Base-by-base conservation (phyloP, 768 basidiomycete species). In the Lanmaoa pseudosensibilis region DNA sequence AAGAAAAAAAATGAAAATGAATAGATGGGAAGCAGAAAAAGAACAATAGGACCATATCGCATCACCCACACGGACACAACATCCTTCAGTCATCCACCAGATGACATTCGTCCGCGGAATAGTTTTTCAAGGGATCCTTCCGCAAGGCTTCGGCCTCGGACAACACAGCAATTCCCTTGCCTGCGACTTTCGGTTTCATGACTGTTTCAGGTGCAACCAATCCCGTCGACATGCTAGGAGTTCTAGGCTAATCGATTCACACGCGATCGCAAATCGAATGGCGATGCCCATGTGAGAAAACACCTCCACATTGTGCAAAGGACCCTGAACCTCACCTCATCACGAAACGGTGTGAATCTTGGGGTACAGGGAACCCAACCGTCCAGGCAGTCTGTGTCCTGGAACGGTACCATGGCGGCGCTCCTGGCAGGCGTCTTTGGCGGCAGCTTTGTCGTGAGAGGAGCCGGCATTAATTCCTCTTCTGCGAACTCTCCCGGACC, bases 91-190 rank as follows among this genome's bases (percentile, higher is more conserved):
- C 60, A 43, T 67, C 70, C 41, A 59, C 56, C 32, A 62, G 33
- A 13, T 46, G 50, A 50, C 55, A 61, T 36, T 69, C 70, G 9
- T 57, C 67, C 11, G 33, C 40, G n/a, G 66, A 63, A 69, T 92
- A 90, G 65, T 92, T 92, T 76, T 89, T 91, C 68, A 92, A 73
- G 2, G 90, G 90, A 67, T 91, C 87, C 62, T 83, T 88, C 57
- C 90, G 77, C 55, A 92, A 67, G 2, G 88, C 89, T 66, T 92
- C 90, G 33, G 88, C 88, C 69, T 91, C 89, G 2, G 86, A 83
- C 32, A 78, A 72, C 38, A 79, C 70, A 23, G 68, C 62, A 10
- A 76, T 71, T 12, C 77, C 79, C 61, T 74, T 78, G 50, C 72
- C 59, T 55, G 74, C 70, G 58, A 74, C 76, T 72, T 86, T 88